Base-by-base conservation (phyloP, 1,284 basidiomycete species). In the Rhodotorula sp. region DNA sequence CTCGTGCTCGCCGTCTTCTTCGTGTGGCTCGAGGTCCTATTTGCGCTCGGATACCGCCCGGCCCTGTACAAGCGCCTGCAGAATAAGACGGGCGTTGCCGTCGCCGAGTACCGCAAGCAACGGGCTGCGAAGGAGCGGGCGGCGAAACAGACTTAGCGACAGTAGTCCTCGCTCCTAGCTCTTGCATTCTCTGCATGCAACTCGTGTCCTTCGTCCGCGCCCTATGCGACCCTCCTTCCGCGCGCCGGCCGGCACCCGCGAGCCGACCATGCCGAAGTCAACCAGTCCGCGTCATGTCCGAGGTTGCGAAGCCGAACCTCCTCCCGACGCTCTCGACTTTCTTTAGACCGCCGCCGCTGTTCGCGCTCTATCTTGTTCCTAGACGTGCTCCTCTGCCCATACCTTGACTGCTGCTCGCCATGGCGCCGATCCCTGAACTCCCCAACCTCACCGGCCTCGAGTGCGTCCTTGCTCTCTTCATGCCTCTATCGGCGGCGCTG, bases 1-100 rank as follows among this genome's bases (percentile, higher is more conserved):
- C 67, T 78, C 59, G 77, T 78, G 13, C 72, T 78, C 50, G 77
- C 77, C 50, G 77, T 77, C 55, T 80, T 80, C 57, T 80, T 80
- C 70, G 78, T 80, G 50, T 80, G 66, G 48, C 74, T 79, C 68
- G 78, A 79, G 56, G 71, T 77, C 48, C 71, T 80, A 25, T 80
- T 80, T 73, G 64, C 67, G 56, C 62, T 77, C 13, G 79, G 79
- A 14, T 80, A 80, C 68, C 66, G 72, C 8, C 76, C 76, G 16
- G 63, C 65, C 21, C 67, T 80, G n/a, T 71, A 76, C 66, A 73
- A 71, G 45, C 66, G 75, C 10, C 53, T 80, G 1, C 72, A 79
- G 64, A 72, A 71, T 58, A 63, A 61, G 42, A 78, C 72, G 21
- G 67, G 73, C 16, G 48, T 66, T 10, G 55, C 55, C 12, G 71